Conservation (phyloP, 2,329 filamentous ascomycete genomes). For the Penicillium oxalicum region DNA sequence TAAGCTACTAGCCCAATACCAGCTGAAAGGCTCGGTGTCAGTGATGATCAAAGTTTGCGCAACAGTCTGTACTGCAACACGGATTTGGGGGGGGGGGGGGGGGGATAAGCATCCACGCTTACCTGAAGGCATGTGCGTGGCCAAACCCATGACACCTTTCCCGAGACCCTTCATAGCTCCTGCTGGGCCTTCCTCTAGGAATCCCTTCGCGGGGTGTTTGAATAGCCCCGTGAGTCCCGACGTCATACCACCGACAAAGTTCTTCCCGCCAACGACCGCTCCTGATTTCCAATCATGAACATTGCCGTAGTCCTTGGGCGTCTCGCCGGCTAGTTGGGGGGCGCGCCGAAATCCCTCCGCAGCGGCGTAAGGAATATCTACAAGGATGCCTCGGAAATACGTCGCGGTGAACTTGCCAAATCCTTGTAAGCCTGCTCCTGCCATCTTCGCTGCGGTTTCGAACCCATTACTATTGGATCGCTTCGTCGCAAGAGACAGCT, state of each 20-base stretch:
- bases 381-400: conserved; percentile 24
- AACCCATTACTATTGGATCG: neutral
- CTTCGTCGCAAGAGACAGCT: neutral
- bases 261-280: conserved; percentile 28
- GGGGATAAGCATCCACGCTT: neutral
- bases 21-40: conserved; percentile 4
- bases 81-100: too few species aligned
- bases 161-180: conserved; percentile 30
- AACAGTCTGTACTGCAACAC: too few species aligned
- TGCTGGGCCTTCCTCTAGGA: conserved; percentile 25
- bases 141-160: conserved; percentile 13
- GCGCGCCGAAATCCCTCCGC: conserved; percentile 31
- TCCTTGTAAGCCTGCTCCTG: conserved; percentile 7
- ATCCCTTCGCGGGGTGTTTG: conserved; percentile 23
- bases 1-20: conserved; percentile 19
- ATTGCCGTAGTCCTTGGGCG: conserved; percentile 27
- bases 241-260: conserved; percentile 27
- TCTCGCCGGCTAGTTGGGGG: conserved; percentile 32
- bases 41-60: too few species aligned
- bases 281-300: conserved; percentile 32
- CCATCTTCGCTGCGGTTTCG: conserved; percentile 11
- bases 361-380: conserved; percentile 32
- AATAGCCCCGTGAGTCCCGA: conserved; percentile 29
- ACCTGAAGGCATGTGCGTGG: conserved; percentile 18
- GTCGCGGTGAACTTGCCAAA: conserved; percentile 15